These are phyloP conservation scores for Chrysanthemum makinoi DNA, from an alignment of 129 eudicot species.

Conservation along the genomic window DNA sequence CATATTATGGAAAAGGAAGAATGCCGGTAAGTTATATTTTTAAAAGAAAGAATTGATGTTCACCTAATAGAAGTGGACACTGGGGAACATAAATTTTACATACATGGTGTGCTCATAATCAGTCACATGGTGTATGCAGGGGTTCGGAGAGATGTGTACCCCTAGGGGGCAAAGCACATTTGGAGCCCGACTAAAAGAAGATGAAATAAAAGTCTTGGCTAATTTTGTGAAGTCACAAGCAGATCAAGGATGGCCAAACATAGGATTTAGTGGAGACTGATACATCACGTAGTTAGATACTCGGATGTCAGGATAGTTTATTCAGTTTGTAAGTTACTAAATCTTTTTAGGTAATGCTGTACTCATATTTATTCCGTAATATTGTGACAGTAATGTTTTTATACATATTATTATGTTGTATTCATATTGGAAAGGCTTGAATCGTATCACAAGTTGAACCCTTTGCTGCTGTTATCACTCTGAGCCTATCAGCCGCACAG, in stretches of 20 bases:
- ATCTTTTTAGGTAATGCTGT: constrained; percentile 9
- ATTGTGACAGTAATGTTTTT: no score
- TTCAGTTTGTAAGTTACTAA: constrained; percentile 9
- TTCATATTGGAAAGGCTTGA: no score
- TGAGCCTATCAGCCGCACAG: no score
- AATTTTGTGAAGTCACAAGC: constrained; percentile 93
- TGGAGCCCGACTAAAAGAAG: constrained; percentile 85
- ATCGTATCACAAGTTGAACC: no score
- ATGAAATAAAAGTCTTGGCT: constrained; percentile 76
- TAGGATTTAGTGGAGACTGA: constrained; percentile 46
- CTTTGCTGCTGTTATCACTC: no score
- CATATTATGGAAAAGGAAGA: constrained; percentile 91
- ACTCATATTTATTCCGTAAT: no score
- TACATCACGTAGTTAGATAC: constrained; percentile 1
- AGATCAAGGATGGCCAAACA: constrained; percentile 77
- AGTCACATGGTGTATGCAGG: constrained; percentile 40
- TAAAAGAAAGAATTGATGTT: not conserved
- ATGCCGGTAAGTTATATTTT: constrained; percentile 71
- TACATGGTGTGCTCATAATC: constrained; percentile 5
- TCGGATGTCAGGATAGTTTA: constrained; percentile 3
- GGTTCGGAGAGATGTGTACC: constrained; percentile 87
- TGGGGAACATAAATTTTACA: not conserved
- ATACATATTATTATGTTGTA: no score
- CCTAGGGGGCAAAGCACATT: constrained; percentile 99
- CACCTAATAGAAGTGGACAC: constrained; percentile 8